phyloP scores from a whole-genome alignment of 1,139 yeast genomes.

The Torulaspora pretoriensis region DNA sequence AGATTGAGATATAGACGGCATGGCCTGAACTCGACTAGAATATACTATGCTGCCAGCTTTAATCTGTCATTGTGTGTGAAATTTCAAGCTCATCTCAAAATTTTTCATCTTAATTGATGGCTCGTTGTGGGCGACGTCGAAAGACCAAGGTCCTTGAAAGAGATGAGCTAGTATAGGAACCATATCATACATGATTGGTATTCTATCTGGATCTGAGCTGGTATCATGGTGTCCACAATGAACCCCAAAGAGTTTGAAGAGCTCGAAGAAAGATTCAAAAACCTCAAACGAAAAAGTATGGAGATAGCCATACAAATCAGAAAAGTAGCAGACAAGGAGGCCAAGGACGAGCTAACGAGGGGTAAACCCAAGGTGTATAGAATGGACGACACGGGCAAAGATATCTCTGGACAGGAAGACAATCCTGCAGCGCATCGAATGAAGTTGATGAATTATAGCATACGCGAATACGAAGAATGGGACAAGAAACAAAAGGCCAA shows the following conservation, averaged over 20 bases:
- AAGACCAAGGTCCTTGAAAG: not conserved
- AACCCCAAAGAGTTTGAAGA: slow-evolving; percentile 16
- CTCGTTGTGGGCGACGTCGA: not conserved
- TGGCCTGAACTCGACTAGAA: slow-evolving; percentile 7
- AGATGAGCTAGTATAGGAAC: not conserved
- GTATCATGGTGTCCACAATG: slow-evolving; percentile 8
- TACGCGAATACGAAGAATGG: slow-evolving; percentile 70
- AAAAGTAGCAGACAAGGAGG: slow-evolving; percentile 37
- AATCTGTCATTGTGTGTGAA: not conserved
- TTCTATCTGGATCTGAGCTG: too few species aligned
- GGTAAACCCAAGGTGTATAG: slow-evolving; percentile 39
- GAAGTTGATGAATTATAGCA: slow-evolving; percentile 57
- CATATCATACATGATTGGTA: too few species aligned
- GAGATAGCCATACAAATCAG: slow-evolving; percentile 43
- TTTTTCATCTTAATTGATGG: slow-evolving; percentile 5
- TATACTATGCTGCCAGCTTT: not conserved
- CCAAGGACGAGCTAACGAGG: slow-evolving; percentile 37
- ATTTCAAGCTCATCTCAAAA: slow-evolving; percentile 15
- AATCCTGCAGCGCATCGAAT: slow-evolving; percentile 32
- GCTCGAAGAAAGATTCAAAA: slow-evolving; percentile 27
- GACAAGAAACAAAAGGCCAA: slow-evolving; percentile 41
- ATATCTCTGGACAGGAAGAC: slow-evolving; percentile 14
- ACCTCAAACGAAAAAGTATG: slow-evolving; percentile 36
- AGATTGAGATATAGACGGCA: slow-evolving; percentile 37
- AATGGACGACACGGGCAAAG: slow-evolving; percentile 39